Percentiles rank a stretch among this genome's conserved stretches.
Evolutionary conservation across 495 filamentous ascomycete genomes (phyloP).

Genomic region (Saxophila tyrrhenica): DNA sequence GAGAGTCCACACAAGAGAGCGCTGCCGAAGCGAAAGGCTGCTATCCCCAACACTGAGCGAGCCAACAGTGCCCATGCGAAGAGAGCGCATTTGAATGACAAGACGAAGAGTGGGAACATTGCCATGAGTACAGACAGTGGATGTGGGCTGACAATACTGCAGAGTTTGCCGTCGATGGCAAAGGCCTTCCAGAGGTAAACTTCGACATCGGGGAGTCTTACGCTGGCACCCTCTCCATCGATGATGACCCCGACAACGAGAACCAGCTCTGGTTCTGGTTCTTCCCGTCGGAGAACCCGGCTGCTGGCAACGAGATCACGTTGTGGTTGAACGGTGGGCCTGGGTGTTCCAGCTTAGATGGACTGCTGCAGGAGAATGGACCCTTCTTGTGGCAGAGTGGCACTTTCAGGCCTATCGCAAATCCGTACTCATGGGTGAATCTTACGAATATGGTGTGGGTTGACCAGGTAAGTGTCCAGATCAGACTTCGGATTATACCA

Average conservation of each 20-base stretch:
- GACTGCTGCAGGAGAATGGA: slow-evolving; percentile 49
- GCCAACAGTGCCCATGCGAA: background rate
- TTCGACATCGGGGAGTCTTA: slow-evolving; percentile 60
- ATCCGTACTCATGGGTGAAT: slow-evolving; percentile 47
- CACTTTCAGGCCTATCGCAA: slow-evolving; percentile 20
- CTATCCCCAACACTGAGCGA: background rate
- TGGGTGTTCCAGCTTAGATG: slow-evolving; percentile 58
- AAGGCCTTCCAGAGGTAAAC: slow-evolving; percentile 47
- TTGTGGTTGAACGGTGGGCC: slow-evolving; percentile 46
- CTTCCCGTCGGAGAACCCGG: slow-evolving; percentile 48
- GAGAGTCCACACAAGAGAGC: slow-evolving; percentile 1
- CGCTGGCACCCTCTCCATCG: slow-evolving; percentile 63
- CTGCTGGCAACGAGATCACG: slow-evolving; percentile 50
- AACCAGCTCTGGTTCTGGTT: slow-evolving; percentile 64
- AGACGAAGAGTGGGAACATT: background rate
- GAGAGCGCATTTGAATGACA: background rate
- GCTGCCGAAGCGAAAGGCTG: background rate
- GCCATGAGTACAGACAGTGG: background rate
- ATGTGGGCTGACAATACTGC: background rate
- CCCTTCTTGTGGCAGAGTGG: slow-evolving; percentile 48
- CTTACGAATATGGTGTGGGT: slow-evolving; percentile 67
- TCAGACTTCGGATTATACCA: background rate
- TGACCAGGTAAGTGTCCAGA: too few species aligned
- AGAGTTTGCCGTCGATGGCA: background rate
- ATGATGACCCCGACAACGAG: slow-evolving; percentile 37